Evolutionary conservation across 208 protist genomes (phyloP).

Genomic region (Crithidia expoeki): DNA sequence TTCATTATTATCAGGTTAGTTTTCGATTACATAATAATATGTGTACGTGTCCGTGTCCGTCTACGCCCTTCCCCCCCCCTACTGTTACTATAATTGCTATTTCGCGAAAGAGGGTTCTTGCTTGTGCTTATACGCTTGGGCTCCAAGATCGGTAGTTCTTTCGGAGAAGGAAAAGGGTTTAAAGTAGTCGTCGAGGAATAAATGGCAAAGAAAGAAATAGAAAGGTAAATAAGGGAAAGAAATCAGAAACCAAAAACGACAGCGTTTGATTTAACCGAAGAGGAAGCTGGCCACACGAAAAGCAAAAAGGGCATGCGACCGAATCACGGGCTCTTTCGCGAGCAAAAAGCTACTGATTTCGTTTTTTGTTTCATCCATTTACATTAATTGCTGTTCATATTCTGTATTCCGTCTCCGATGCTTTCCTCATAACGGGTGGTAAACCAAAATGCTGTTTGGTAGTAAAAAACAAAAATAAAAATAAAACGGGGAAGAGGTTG

Average conservation of each 20-base stretch:
- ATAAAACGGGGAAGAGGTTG: neutral
- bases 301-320: neutral
- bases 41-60: neutral
- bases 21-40: neutral
- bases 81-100: too few relatives aligned
- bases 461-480: slow-evolving; percentile 30
- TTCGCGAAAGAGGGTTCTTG: too few relatives aligned
- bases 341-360: slow-evolving; percentile 3
- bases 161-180: neutral
- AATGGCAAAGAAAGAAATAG: slow-evolving; percentile 8
- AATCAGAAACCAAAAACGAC: neutral
- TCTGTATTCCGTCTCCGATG: slow-evolving; percentile 2
- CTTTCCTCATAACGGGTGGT: slow-evolving; percentile 1
- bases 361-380: neutral
- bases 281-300: neutral
- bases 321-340: neutral
- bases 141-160: neutral
- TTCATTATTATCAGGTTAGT: neutral
- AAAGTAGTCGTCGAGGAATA: neutral
- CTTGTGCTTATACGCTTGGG: neutral
- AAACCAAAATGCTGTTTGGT: too few relatives aligned
- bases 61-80: neutral
- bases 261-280: neutral
- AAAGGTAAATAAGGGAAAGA: neutral
- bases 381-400: neutral